Evolutionary conservation across 306 rosid species (phyloP), one percentile per base, ranked within the genome.

Genomic region (Pueraria montana): DNA sequence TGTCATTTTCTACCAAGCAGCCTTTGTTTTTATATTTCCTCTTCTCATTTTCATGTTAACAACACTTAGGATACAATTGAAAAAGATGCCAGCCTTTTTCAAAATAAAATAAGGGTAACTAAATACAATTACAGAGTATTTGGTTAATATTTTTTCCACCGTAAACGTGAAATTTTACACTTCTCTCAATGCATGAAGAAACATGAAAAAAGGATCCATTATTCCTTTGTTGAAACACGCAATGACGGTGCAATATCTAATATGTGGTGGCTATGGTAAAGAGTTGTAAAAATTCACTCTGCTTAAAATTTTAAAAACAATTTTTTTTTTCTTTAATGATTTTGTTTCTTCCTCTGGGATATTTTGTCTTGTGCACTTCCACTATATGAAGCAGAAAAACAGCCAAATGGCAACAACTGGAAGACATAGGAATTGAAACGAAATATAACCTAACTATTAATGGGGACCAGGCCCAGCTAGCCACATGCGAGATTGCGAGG

Each of bases 401-500:
- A 18, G 74, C 88, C 88, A 84, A 82, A 82, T 78, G 83, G 84
- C 79, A 78, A 21, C 32, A 38, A 72, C 32, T 80, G 61, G 49
- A 40, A 45, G 53, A 56, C 61, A 24, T 1, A 64, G 61, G 58
- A 80, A 10, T 53, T 56, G 81, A 71, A 82, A 20, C 0, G 81
- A 76, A n/a, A 62, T 68, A 23, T 66, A 82, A 76, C 76, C 23
- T 32, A 74, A 72, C 30, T 11, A 64, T 42, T 42, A 69, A 24
- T 40, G 59, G 84, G 90, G 86, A 76, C 84, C 90, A 59, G 90
- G 86, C 72, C 84, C 90, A 59, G 8, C 17, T 23, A 23, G 61
- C 14, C 6, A 84, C 82, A 77, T 43, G 49, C 13, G 12, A 43
- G 43, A 38, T 8, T 67, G 84, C 53, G 36, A 79, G 52, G 82